A percentile compares a stretch with the other conserved stretches of the same genome.
Evolutionary conservation across 352 stramenopile species (phyloP).

Genomic region (Globisporangium solare): DNA sequence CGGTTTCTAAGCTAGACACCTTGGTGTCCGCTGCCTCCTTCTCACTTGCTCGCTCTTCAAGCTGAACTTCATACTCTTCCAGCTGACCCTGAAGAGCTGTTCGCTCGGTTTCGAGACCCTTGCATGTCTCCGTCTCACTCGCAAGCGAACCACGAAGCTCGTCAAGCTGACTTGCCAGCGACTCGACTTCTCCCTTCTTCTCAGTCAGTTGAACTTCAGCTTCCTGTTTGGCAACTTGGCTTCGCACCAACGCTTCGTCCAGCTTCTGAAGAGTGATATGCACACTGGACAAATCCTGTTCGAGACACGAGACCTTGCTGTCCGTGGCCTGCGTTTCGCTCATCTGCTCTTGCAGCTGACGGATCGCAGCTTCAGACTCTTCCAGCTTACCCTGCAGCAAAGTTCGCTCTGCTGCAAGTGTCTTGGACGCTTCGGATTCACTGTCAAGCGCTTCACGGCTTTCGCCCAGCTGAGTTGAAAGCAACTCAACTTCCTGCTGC

Average conservation of each 20-base stretch:
- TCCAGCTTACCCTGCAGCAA: background rate
- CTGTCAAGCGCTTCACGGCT: background rate
- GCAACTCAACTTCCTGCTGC: background rate
- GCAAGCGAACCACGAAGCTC: background rate
- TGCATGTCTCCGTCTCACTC: background rate
- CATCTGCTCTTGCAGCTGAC: background rate
- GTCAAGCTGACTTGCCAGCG: background rate
- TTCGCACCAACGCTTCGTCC: background rate
- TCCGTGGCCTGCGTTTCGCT: background rate
- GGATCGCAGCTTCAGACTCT: background rate
- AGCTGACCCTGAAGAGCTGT: background rate
- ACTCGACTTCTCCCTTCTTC: background rate
- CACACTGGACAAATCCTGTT: background rate
- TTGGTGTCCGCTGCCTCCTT: background rate
- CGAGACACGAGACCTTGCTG: background rate
- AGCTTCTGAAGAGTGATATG: background rate
- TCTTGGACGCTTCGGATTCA: conserved; percentile 2
- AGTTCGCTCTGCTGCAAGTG: background rate
- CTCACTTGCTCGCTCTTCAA: background rate
- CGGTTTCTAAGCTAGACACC: background rate
- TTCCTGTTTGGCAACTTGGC: too few species aligned
- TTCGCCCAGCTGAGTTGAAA: background rate
- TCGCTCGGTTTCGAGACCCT: background rate
- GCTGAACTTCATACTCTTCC: background rate
- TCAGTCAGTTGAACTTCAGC: background rate